Conservation (phyloP, 768 basidiomycete genomes). For the Mycena sanguinolenta region DNA sequence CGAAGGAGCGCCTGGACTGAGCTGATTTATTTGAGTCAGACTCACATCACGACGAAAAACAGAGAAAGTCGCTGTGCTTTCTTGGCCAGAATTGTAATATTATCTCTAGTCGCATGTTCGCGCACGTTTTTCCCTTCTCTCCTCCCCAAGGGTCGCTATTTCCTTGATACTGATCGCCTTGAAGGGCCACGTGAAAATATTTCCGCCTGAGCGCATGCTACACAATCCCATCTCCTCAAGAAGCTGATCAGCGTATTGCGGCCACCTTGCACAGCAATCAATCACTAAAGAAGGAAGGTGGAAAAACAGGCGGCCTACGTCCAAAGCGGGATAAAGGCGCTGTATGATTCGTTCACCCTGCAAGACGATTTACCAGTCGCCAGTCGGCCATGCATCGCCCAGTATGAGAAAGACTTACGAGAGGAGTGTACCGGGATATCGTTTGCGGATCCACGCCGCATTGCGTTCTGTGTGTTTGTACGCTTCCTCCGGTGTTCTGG, state of each 20-base stretch:
- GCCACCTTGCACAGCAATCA: conserved; percentile 60
- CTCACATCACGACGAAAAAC: no score
- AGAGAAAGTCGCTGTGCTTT: no score
- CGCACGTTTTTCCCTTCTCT: conserved; percentile 49
- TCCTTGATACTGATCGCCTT: conserved; percentile 63
- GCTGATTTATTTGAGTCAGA: no score
- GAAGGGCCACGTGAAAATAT: conserved; percentile 77
- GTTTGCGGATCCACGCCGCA: conserved; percentile 66
- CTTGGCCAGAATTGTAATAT: no score
- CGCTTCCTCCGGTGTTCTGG: conserved; percentile 62
- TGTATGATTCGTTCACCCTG: conserved; percentile 64
- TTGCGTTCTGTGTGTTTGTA: conserved; percentile 56
- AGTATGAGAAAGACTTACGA: conserved; percentile 44
- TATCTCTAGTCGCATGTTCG: no score
- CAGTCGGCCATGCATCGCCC: no score
- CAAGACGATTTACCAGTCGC: background rate
- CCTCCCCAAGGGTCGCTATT: conserved; percentile 59
- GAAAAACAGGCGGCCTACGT: conserved; percentile 53
- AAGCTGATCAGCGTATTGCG: conserved; percentile 68
- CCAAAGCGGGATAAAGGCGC: conserved; percentile 63
- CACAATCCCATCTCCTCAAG: conserved; percentile 71
- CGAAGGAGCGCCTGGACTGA: no score
- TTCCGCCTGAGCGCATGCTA: conserved; percentile 69
- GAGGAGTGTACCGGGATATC: conserved; percentile 64
- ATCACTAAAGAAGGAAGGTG: background rate